Percentiles rank a stretch among this genome's conserved stretches.
phyloP scores from a whole-genome alignment of 2,329 filamentous ascomycete genomes.

The Cladophialophora bantiana region DNA sequence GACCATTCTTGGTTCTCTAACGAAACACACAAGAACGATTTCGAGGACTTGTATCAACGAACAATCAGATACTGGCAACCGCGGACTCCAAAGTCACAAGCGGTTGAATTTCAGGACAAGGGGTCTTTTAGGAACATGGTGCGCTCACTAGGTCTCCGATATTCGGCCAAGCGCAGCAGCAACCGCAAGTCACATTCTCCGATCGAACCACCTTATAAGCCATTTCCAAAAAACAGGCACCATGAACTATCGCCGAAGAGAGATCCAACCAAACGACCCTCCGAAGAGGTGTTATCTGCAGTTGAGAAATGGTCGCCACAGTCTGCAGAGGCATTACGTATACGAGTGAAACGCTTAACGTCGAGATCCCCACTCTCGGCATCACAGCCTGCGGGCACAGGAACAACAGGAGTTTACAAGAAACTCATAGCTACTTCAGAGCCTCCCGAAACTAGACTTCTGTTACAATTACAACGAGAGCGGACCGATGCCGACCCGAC shows the following conservation, averaged over 20 bases:
- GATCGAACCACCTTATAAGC: slow-evolving; percentile 42
- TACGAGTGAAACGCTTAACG: slow-evolving; percentile 1
- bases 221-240: slow-evolving; percentile 40
- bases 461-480: neutral
- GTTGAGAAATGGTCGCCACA: slow-evolving; percentile 26
- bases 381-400: neutral
- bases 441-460: slow-evolving; percentile 10
- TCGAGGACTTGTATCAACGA: slow-evolving; percentile 59
- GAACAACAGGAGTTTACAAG: neutral
- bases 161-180: slow-evolving; percentile 25
- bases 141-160: slow-evolving; percentile 19
- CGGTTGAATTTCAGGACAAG: slow-evolving; percentile 34
- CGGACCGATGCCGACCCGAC: neutral
- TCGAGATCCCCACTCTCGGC: neutral
- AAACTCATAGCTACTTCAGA: slow-evolving; percentile 7
- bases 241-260: slow-evolving; percentile 28
- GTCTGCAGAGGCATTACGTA: slow-evolving; percentile 2
- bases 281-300: slow-evolving; percentile 26
- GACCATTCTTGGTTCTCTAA: slow-evolving; percentile 65
- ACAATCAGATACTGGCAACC: slow-evolving; percentile 60
- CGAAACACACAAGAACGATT: slow-evolving; percentile 53
- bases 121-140: slow-evolving; percentile 22
- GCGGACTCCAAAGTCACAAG: slow-evolving; percentile 37
- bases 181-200: slow-evolving; percentile 11
- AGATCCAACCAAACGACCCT: slow-evolving; percentile 20